Conservation (phyloP, 768 basidiomycete genomes). For the Kwoniella mangroviensis region DNA sequence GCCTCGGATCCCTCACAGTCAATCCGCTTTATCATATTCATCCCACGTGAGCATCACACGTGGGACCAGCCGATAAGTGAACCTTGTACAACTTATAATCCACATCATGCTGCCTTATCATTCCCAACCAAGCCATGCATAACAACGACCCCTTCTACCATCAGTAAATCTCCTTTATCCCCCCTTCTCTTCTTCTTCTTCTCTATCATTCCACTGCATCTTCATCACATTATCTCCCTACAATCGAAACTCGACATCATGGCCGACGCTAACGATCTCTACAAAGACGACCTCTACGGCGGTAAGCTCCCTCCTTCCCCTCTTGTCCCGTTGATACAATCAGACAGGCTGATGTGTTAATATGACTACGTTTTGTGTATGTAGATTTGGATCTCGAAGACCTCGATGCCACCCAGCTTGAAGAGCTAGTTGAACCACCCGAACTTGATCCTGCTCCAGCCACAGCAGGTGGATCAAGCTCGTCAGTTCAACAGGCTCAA, state of each 20-base stretch:
- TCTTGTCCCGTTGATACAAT: not conserved
- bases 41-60: not conserved
- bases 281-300: conserved; percentile 85
- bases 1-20: conserved; percentile 7
- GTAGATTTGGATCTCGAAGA: conserved; percentile 50
- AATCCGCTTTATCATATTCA: conserved; percentile 7
- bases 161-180: conserved; percentile 5
- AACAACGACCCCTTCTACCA: not conserved
- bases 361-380: not conserved
- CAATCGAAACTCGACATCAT: conserved; percentile 18
- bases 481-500: conserved; percentile 1
- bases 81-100: not conserved
- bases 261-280: conserved; percentile 39
- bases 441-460: conserved; percentile 76
- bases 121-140: not conserved
- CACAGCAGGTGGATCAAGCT: conserved; percentile 57
- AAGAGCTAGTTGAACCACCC: conserved; percentile 61
- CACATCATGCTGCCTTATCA: conserved; percentile 11
- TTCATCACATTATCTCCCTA: not conserved
- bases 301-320: conserved; percentile 62
- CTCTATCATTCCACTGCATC: conserved; percentile 5
- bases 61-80: too few relatives aligned
- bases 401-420: conserved; percentile 46
- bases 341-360: not conserved
- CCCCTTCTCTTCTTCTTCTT: not conserved